Evolutionary conservation across 2,329 filamentous ascomycete genomes (phyloP), one percentile per base, ranked within the genome.

Genomic region (Epichloe gansuensis): DNA sequence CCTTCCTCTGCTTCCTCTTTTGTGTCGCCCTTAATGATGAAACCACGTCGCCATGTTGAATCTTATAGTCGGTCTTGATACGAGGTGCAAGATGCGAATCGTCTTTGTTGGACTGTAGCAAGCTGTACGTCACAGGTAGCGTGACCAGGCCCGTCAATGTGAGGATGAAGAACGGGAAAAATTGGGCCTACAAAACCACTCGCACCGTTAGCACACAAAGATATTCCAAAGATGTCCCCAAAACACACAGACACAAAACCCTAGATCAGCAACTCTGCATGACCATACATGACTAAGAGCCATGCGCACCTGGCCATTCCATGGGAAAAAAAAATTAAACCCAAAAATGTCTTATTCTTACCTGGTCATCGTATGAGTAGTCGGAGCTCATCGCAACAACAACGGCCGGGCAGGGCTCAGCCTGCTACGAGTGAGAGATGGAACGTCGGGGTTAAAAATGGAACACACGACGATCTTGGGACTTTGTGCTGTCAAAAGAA

Each of bases 151-250:
- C 83, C 56, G 85, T 82, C 63, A 97, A 78, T 43, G 90, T 96
- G 66, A 96, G 83, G 71, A 97, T 85, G 76, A 98, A 98, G 80
- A 95, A 95, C 60, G 94, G 93, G 77, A 96, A 98, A 76, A 96
- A 96, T 80, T 96, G 88, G 62, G 89, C 90, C 81, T 93, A 44
- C 9, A 39, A 40, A 34, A 3, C 23, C 23, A 40, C 8, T 31
- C 25, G 23, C 5, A 15, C 11, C 36, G 43, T 56, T 51, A 57
- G 53, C 50, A 50, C 25, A 21, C 48, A 9, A 47, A 23, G 17
- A 21, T 21, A 21, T 21, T 21, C 17, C 45, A 25, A 38, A 31
- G 13, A 17, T 15, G 13, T 34, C 6, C 6, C 11, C 13, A 31
- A 21, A 36, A 46, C 7, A 38, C 21, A 48, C 15, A 43, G 23